Base-by-base conservation (phyloP, 345 rosid species). In the Erucastrum elatum region DNA sequence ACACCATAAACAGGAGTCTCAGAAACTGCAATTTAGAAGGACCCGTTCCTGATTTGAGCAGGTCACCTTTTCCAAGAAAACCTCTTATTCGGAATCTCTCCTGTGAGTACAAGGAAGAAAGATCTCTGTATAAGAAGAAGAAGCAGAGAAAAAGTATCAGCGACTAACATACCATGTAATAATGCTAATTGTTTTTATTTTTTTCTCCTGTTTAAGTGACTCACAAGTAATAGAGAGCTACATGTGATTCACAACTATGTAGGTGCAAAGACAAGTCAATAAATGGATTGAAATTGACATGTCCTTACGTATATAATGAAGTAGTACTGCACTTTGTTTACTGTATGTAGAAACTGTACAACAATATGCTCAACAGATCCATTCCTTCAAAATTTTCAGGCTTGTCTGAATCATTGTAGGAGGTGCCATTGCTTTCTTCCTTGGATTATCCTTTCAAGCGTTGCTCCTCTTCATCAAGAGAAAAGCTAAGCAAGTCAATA, bases 331-430 rank as follows among this genome's bases (percentile, higher is more conserved):
- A 39, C 46, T 39, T 29, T 56, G 25, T 37, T 64, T 35, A 17
- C 15, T 80, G 81, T 29, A 39, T 68, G 79, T 88, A 91, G 96
- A 56, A 77, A 85, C 77, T 91, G 44, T 84, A 90, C 71, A 53
- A 84, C 64, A 89, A 91, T 72, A 53, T 25, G 58, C 88, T 89
- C 25, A 84, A 27, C 21, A 89, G 96, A 69, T 39, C 89, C 13
- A 86, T 90, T 34, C 89, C 93, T 53, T 71, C 84, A 25, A 82
- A 69, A 8, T 87, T 87, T 68, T 83, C 93, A 30, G 88, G 84
- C 82, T 85, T 89, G 34, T 17, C 35, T 83, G 85, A 64, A 75
- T 84, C 63, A 65, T 69, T 65, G 4, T 74, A 30, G 85, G 82
- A 55, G 53, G 46, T 9, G 12, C 51, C 39, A 75, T 82, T 55